These are phyloP conservation scores for Starmera pachycereana DNA, from an alignment of 805 yeast species.

Conservation along the genomic window DNA sequence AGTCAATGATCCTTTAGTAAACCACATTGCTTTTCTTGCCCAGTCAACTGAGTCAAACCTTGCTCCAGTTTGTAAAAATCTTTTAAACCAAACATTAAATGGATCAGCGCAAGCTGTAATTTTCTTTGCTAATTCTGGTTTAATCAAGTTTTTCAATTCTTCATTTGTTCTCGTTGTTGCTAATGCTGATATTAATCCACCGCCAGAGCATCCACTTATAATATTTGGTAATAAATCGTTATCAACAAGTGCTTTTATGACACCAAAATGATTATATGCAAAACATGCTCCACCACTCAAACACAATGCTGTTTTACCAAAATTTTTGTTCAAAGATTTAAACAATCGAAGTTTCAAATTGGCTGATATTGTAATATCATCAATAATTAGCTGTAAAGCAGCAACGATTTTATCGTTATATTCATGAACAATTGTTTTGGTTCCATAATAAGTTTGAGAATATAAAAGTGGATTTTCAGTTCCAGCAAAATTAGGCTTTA, in stretches of 20 bases:
- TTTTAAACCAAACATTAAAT: constrained; percentile 44
- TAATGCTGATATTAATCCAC: constrained; percentile 67
- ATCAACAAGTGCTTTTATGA: constrained; percentile 60
- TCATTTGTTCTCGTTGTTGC: constrained; percentile 61
- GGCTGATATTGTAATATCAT: constrained; percentile 25
- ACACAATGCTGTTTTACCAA: constrained; percentile 64
- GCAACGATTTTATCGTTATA: constrained; percentile 43
- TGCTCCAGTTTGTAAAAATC: constrained; percentile 72
- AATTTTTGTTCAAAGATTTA: constrained; percentile 47
- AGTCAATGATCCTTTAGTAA: constrained; percentile 64
- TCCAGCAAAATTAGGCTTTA: constrained; percentile 70
- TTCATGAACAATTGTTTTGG: constrained; percentile 47
- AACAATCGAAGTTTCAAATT: constrained; percentile 42
- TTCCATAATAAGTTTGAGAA: constrained; percentile 68
- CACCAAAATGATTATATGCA: constrained; percentile 70
- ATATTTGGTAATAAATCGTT: constrained; percentile 57
- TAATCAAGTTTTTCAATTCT: constrained; percentile 43
- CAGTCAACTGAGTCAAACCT: constrained; percentile 65
- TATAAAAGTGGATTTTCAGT: constrained; percentile 62
- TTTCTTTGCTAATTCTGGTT: constrained; percentile 48
- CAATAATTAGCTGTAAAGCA: constrained; percentile 34
- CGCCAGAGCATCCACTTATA: constrained; percentile 73
- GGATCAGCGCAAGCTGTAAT: constrained; percentile 65
- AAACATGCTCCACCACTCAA: constrained; percentile 76
- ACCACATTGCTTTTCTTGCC: constrained; percentile 61